Conservation (phyloP, 169 alveolate genomes). For the Plasmodium knowlesi region DNA sequence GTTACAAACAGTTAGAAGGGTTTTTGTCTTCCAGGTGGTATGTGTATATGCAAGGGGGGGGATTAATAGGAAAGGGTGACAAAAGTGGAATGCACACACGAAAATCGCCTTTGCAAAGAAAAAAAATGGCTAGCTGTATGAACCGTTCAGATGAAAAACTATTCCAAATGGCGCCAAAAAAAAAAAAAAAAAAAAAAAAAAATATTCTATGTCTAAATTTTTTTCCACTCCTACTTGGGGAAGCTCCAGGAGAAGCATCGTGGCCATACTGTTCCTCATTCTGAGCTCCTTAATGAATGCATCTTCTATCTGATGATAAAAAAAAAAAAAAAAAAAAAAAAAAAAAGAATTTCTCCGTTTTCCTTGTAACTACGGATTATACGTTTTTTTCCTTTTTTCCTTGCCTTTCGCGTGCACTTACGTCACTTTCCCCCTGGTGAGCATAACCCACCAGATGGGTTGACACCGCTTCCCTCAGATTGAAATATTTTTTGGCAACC, state of each 20-base stretch:
- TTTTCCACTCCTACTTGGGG: background rate
- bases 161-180: too few species aligned
- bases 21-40: background rate
- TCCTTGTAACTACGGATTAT: background rate
- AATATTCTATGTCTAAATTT: background rate
- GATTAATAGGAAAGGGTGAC: background rate
- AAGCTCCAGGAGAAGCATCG: conserved; percentile 38
- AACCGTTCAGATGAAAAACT: too few species aligned
- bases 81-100: background rate
- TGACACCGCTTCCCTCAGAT: conserved; percentile 3
- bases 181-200: background rate
- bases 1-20: conserved; percentile 19
- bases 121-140: too few species aligned
- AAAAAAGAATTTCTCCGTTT: background rate
- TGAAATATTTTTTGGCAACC: background rate
- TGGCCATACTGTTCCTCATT: conserved; percentile 29
- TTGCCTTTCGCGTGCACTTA: background rate
- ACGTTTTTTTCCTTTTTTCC: background rate
- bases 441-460: conserved; percentile 23
- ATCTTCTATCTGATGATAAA: conserved; percentile 25
- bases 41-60: background rate
- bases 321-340: background rate
- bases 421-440: conserved; percentile 15
- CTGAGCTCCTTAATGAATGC: conserved; percentile 40
- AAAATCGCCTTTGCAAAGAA: too few species aligned